phyloP scores from a whole-genome alignment of 805 yeast species.

The Sporopachydermia quercuum region DNA sequence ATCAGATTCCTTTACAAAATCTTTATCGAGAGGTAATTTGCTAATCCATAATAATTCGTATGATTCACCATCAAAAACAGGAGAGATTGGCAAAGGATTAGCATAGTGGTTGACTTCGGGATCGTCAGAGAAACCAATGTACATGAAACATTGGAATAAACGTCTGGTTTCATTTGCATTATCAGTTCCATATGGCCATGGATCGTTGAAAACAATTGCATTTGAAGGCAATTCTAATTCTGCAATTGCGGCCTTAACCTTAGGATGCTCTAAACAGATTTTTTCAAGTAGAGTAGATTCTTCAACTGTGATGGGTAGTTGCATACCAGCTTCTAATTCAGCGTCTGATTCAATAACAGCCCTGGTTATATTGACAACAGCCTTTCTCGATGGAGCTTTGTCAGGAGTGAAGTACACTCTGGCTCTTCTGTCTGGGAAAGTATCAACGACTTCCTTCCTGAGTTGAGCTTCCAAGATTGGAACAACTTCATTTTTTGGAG shows the following conservation, averaged over 20 bases:
- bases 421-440: conserved; percentile 54
- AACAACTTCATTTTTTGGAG: conserved; percentile 62
- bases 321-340: conserved; percentile 41
- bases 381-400: conserved; percentile 41
- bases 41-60: conserved; percentile 57
- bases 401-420: conserved; percentile 48
- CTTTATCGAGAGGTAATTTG: conserved; percentile 58
- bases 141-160: conserved; percentile 56
- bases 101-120: conserved; percentile 65
- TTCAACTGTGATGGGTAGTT: conserved; percentile 61
- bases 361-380: conserved; percentile 49
- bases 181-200: conserved; percentile 82
- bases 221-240: conserved; percentile 31
- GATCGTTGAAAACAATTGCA: conserved; percentile 41
- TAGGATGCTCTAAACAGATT: conserved; percentile 35
- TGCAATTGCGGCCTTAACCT: conserved; percentile 46
- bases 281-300: conserved; percentile 43
- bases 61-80: conserved; percentile 54
- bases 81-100: conserved; percentile 59
- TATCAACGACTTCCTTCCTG: conserved; percentile 28
- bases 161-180: conserved; percentile 26
- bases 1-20: conserved; percentile 34
- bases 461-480: conserved; percentile 55
- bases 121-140: conserved; percentile 52
- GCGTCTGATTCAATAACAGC: conserved; percentile 46